Base-by-base conservation (phyloP, 305 asterid species). In the Euphrasia arctica region DNA sequence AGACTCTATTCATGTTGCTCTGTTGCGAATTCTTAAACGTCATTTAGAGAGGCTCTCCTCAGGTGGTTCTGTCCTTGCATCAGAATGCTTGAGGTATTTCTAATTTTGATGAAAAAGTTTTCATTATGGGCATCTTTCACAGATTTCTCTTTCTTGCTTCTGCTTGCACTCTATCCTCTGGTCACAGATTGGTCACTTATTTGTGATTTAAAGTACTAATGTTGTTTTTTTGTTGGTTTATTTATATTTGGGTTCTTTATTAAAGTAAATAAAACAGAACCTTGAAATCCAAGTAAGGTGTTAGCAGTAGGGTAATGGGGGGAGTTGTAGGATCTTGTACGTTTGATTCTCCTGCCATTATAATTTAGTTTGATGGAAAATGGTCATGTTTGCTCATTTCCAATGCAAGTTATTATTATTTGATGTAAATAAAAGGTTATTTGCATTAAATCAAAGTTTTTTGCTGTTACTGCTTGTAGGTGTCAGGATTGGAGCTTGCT, bases 401-500 rank as follows among this genome's bases (percentile, higher is more conserved):
- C 48, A 62, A 57, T 51, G 34, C 49, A 43, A 60, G 47, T 64
- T 14, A 51, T 51, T 42, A 11, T 47, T 42, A 14, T 5, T 55
- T 70, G 57, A 39, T 65, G 32, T 39, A 11, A 51, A 52, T 39
- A 13, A 25, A 58, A 58, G 10, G 11, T 54, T 50, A 12, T 54
- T 29, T 66, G 72, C 29, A 63, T 61, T 65, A n/a, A 61, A 15
- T 60, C 51, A 34, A 60, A 43, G 54, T 57, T 42, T 54, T 29
- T 75, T 68, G 15, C 54, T 56, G 54, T 52, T 70, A 34, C 60
- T 75, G 65, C 60, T 69, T 51, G 63, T 84, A 91, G 98, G 82
- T 70, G 72, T 77, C 74, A 86, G 72, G 96, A 94, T 71, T 94
- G 99, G 99, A 85, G 80, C 73, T 85, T 94, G 90, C 90, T 94